Base-by-base conservation (phyloP, 2,329 filamentous ascomycete genomes). In the Xylariales sp. region DNA sequence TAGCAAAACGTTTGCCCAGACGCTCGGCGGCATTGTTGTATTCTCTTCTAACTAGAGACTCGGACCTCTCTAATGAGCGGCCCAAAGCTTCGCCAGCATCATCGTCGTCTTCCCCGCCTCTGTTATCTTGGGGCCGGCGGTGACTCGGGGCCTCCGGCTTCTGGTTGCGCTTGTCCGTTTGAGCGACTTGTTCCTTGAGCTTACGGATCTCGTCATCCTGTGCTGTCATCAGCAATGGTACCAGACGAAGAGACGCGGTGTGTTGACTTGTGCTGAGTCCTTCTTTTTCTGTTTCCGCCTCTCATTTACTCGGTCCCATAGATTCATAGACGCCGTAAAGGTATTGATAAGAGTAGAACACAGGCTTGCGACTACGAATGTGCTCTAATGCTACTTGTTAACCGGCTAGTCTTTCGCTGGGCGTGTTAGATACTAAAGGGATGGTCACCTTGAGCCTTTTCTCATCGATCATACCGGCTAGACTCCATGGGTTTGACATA, bases 361-460 rank as follows among this genome's bases (percentile, higher is more conserved):
- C 28, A 81, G 77, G 2, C 79, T 80, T n/a, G 79, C 79, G 34
- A 81, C 73, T 43, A 81, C 78, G 69, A 81, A 81, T 5, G 77
- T 77, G 76, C 80, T 78, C 78, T 80, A 43, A 41, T 12, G 45
- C 55, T 41, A 28, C 12, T 45, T n/a, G 46, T 62, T 16, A 55
- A 39, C 34, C 3, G 45, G 48, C 10, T 12, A 16, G 54, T 6
- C 10, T 14, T 39, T 46, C 2, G 2, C 7, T 3, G 18, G 32
- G 34, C 32, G 39, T 3, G 12, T 14, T 23, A 5, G 3, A 67
- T 6, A 5, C 1, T 16, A 46, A 23, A 30, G 10, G 12, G 10
- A 32, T 36, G 28, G 16, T 54, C 55, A 79, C 78, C 67, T 79
- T 80, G 62, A 81, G 74, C 60, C 70, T 72, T 54, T 78, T 77